Conservation (phyloP, 1,284 basidiomycete genomes). For the Boletus sp. region DNA sequence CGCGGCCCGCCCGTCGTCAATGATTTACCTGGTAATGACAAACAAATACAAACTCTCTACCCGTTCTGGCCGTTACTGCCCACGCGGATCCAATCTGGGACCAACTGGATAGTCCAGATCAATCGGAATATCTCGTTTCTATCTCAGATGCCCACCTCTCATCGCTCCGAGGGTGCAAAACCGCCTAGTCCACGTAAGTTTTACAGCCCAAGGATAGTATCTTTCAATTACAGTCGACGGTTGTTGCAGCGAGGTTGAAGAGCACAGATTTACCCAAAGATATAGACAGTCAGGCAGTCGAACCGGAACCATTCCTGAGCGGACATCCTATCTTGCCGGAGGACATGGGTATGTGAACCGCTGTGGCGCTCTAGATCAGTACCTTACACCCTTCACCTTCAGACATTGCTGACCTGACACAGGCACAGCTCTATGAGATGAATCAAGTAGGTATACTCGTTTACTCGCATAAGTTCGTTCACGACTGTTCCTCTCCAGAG, state of each 20-base stretch:
- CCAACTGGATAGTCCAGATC: too few relatives aligned
- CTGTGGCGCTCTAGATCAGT: not conserved
- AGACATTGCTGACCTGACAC: slow-evolving; percentile 34
- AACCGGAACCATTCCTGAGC: slow-evolving; percentile 23
- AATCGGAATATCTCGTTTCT: not conserved
- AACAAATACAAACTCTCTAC: not conserved
- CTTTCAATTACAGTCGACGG: not conserved
- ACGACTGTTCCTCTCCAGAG: slow-evolving; percentile 31
- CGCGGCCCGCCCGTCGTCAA: too few relatives aligned
- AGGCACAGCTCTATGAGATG: slow-evolving; percentile 45
- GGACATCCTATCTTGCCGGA: slow-evolving; percentile 31
- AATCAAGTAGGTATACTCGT: slow-evolving; percentile 38
- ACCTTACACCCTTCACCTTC: not conserved
- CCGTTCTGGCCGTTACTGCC: too few relatives aligned
- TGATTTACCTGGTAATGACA: not conserved
- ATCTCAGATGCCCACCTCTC: slow-evolving; percentile 17
- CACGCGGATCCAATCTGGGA: too few relatives aligned
- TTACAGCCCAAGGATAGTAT: not conserved
- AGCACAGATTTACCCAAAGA: slow-evolving; percentile 27
- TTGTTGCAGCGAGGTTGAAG: slow-evolving; percentile 24
- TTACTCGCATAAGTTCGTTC: slow-evolving; percentile 3
- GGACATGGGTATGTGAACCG: slow-evolving; percentile 26
- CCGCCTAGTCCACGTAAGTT: slow-evolving; percentile 29
- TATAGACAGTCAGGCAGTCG: slow-evolving; percentile 1
- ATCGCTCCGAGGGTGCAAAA: slow-evolving; percentile 1